Evolutionary conservation across 2,329 filamentous ascomycete species (phyloP).

Genomic region (Trichophyton equinum): DNA sequence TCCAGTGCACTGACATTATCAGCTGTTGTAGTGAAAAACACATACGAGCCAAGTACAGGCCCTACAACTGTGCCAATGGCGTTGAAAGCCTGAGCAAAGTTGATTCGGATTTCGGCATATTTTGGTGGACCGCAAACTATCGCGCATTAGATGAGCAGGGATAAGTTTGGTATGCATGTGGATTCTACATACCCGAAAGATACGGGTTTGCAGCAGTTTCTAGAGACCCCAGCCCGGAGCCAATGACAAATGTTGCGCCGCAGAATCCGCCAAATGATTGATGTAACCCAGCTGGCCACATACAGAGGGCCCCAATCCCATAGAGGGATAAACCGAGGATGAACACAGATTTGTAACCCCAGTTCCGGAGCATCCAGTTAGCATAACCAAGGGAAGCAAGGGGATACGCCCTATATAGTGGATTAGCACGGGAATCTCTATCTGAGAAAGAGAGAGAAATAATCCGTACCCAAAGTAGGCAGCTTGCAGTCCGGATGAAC

Average conservation of each 20-base stretch:
- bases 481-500: conserved; percentile 51
- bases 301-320: conserved; percentile 63
- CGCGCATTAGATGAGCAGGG: not conserved
- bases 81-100: conserved; percentile 66
- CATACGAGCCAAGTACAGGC: conserved; percentile 58
- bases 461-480: conserved; percentile 47
- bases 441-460: conserved; percentile 3
- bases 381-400: conserved; percentile 42
- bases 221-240: conserved; percentile 58
- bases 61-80: conserved; percentile 63
- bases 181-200: conserved; percentile 40
- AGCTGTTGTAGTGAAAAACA: conserved; percentile 56
- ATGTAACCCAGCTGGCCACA: conserved; percentile 69
- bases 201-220: conserved; percentile 71
- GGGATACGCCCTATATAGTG: conserved; percentile 35
- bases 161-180: not conserved
- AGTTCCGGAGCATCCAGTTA: conserved; percentile 53
- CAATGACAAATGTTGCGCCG: conserved; percentile 57
- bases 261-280: conserved; percentile 64
- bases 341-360: conserved; percentile 70
- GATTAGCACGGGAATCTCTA: not conserved
- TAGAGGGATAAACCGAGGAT: conserved; percentile 61
- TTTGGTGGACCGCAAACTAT: conserved; percentile 59
- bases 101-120: conserved; percentile 64
- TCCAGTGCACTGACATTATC: conserved; percentile 45